Base-by-base conservation (phyloP, 805 yeast species). In the Zygosaccharomyces bisporus region DNA sequence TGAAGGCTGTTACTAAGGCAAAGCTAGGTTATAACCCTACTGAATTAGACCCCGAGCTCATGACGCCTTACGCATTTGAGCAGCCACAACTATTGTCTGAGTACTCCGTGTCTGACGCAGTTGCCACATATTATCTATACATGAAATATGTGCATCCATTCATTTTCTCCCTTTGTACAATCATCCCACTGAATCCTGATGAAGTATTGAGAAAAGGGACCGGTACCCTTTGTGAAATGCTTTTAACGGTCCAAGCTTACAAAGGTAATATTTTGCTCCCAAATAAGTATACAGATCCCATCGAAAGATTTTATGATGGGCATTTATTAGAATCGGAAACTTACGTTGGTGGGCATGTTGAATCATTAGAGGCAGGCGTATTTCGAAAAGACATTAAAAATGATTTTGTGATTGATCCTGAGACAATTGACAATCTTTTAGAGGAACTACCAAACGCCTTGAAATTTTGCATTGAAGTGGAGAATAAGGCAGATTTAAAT, bases 101-200 rank as follows among this genome's bases (percentile, higher is more conserved):
- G 61, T 93, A 93, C 65, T 95, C 99, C 0, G 99, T 93, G 20
- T 95, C 99, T 45, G 99, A 93, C 74, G 99, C 99, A 9, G 99
- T 95, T 31, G 99, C 99, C 4, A 93, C 99, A 0, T 93, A 90
- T 62, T 93, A 93, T 65, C 71, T 93, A 36, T 93, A 90, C 70
- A 90, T 85, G 80, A 93, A 93, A 66, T 95, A 93, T 61, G 96
- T 93, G 41, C 98, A 90, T 65, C 98, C 98, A 1, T 93, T 93
- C 68, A 84, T 93, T 54, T 89, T 93, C 60, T 93, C 99, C 2
- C 78, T 93, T 46, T 90, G 98, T 66, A 89, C 95, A 9, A 95
- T 93, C 61, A 80, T 93, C 67, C 99, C 99, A 0, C 70, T 93
- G 55, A 88, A 90, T 56, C 99, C 99, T 0, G 99, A 93, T 66